A percentile compares a stretch with the other conserved stretches of the same genome.
phyloP scores from a whole-genome alignment of 2,329 filamentous ascomycete genomes.

The Aspergillus fumigatiaffinis region DNA sequence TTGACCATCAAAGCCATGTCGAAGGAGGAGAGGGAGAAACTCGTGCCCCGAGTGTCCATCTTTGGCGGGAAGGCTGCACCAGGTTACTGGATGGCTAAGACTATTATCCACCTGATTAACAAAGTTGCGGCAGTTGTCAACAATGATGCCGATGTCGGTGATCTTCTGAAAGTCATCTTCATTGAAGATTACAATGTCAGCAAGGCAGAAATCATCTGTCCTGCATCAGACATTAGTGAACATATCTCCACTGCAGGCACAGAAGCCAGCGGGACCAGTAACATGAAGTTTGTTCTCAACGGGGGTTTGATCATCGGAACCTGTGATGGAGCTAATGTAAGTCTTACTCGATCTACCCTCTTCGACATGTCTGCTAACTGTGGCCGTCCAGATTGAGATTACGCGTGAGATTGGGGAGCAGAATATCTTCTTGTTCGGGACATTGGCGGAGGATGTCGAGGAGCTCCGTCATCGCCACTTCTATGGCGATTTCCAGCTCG shows the following conservation, averaged over 20 bases:
- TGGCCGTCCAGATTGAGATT: constrained; percentile 75
- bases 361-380: neutral
- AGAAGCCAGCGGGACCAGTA: constrained; percentile 82
- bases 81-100: constrained; percentile 99
- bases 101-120: constrained; percentile 95
- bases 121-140: constrained; percentile 87
- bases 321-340: constrained; percentile 93
- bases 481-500: constrained; percentile 74
- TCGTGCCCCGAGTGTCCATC: constrained; percentile 83
- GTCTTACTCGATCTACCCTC: constrained; percentile 29
- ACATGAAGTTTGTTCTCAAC: constrained; percentile 99
- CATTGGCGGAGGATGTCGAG: constrained; percentile 92
- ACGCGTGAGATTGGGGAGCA: constrained; percentile 93
- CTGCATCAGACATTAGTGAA: constrained; percentile 93
- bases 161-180: constrained; percentile 95
- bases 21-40: constrained; percentile 79
- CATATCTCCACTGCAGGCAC: constrained; percentile 98
- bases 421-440: constrained; percentile 98
- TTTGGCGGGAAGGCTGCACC: constrained; percentile 97
- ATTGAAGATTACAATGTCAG: constrained; percentile 98
- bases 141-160: constrained; percentile 84
- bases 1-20: constrained; percentile 81
- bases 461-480: constrained; percentile 87
- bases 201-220: constrained; percentile 95
- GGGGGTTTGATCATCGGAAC: constrained; percentile 97